Conservation (phyloP, 352 stramenopile genomes). For the Globisporangium emineosum region DNA sequence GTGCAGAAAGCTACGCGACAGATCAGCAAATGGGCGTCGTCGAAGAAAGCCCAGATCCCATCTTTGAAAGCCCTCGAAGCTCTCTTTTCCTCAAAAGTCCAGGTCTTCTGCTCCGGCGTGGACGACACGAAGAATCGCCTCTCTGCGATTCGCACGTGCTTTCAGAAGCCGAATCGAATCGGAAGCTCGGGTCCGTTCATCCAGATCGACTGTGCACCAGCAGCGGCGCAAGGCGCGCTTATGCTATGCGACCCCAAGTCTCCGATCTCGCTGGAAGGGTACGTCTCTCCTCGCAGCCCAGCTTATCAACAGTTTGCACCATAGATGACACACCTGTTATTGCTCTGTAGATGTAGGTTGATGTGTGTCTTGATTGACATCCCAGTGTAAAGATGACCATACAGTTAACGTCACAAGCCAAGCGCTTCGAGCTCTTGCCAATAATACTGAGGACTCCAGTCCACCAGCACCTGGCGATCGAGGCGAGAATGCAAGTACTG, state of each 20-base stretch:
- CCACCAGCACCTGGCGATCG: no score
- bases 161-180: constrained; percentile 26
- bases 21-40: constrained; percentile 50
- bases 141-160: constrained; percentile 66
- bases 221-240: not conserved
- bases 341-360: not conserved
- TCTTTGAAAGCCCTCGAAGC: constrained; percentile 37
- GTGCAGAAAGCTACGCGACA: constrained; percentile 36
- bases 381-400: not conserved
- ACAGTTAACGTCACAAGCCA: no score
- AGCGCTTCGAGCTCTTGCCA: no score
- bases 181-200: constrained; percentile 36
- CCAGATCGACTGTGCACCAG: constrained; percentile 42
- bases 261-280: not conserved
- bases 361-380: not conserved
- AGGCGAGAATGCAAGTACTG: no score
- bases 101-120: constrained; percentile 58
- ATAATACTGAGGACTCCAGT: no score
- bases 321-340: not conserved
- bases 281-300: not conserved
- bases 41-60: constrained; percentile 12
- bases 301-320: not conserved
- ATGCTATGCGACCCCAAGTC: not conserved
- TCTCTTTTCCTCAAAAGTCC: constrained; percentile 60
- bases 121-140: constrained; percentile 68